phyloP scores from a whole-genome alignment of 805 yeast species.

The Pichia ethanolica region DNA sequence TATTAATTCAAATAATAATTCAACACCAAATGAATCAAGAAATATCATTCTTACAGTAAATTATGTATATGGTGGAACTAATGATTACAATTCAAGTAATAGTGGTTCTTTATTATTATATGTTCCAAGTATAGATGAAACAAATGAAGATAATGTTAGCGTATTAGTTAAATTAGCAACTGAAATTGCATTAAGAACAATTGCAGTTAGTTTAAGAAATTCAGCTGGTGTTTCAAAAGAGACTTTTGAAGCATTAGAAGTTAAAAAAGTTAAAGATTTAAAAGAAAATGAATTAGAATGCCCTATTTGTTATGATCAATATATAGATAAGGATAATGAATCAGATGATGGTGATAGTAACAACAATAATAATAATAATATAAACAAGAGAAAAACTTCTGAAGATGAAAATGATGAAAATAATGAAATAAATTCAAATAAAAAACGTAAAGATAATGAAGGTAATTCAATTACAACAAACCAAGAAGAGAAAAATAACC shows the following conservation, averaged over 20 bases:
- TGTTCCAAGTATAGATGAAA: conserved; percentile 56
- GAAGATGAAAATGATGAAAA: conserved; percentile 1
- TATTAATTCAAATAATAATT: no score
- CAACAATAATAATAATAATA: not conserved
- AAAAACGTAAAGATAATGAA: conserved; percentile 1
- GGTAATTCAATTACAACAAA: not conserved
- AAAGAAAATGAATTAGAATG: conserved; percentile 33
- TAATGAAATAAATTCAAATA: conserved; percentile 6
- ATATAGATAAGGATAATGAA: conserved; percentile 1
- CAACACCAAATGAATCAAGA: conserved; percentile 20
- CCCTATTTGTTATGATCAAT: conserved; percentile 54
- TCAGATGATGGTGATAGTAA: not conserved
- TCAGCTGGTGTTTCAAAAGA: conserved; percentile 47
- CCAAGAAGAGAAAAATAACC: conserved; percentile 1
- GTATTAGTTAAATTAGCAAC: conserved; percentile 61
- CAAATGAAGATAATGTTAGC: conserved; percentile 54
- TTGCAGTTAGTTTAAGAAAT: conserved; percentile 41
- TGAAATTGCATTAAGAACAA: conserved; percentile 58
- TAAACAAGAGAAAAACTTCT: not conserved
- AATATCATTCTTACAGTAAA: conserved; percentile 36
- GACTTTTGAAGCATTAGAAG: conserved; percentile 44
- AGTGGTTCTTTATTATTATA: conserved; percentile 56
- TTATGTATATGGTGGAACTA: conserved; percentile 26
- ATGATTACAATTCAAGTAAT: conserved; percentile 2
- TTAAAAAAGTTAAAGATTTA: conserved; percentile 27